These are phyloP conservation scores for Rosa rugosa DNA, from an alignment of 306 rosid genomes.

Conservation along the genomic window DNA sequence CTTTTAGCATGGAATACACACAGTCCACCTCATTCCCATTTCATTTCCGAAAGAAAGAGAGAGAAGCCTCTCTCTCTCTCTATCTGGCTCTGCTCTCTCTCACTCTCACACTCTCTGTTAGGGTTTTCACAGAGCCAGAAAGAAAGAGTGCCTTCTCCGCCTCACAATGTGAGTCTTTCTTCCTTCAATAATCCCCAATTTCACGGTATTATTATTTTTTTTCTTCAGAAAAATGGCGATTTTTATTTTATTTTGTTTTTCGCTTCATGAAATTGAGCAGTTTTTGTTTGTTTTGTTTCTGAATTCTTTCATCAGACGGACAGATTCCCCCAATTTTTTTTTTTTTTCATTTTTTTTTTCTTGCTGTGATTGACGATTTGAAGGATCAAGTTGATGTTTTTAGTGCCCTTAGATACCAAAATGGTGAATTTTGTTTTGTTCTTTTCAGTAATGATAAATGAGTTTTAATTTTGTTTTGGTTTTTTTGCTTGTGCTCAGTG, in stretches of 20 bases:
- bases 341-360: not conserved
- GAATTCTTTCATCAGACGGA: not conserved
- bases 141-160: not conserved
- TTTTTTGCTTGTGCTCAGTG: conserved; percentile 25
- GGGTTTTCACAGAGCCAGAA: not conserved
- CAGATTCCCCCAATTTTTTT: no score
- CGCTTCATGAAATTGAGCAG: not conserved
- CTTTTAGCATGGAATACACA: no score
- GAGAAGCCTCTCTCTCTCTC: not conserved
- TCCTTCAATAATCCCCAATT: not conserved
- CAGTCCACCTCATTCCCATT: not conserved
- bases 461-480: not conserved
- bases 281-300: not conserved
- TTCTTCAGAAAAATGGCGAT: not conserved
- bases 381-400: not conserved
- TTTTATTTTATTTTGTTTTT: not conserved
- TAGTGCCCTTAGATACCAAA: not conserved
- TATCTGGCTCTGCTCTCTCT: not conserved
- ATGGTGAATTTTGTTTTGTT: not conserved
- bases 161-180: not conserved
- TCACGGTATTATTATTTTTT: not conserved
- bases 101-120: not conserved
- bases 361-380: not conserved
- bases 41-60: not conserved
- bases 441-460: not conserved